These are phyloP conservation scores for Galerina sulciceps DNA, from an alignment of 768 basidiomycete genomes.

Conservation along the genomic window DNA sequence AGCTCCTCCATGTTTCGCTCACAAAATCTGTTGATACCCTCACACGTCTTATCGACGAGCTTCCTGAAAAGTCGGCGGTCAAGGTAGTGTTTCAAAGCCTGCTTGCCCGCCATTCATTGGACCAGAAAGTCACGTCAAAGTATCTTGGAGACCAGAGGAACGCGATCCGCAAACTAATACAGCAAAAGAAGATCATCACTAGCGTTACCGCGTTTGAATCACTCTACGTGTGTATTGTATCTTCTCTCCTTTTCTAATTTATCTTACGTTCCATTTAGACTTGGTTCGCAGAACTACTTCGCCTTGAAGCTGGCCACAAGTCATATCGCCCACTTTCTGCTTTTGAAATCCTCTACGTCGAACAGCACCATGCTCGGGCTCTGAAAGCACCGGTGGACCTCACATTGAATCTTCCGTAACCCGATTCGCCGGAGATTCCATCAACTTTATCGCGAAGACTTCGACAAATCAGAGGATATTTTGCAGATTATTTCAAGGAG, in stretches of 20 bases:
- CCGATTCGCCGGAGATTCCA: too few species aligned
- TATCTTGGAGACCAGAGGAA: background rate
- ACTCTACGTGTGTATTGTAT: background rate
- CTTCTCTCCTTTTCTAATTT: background rate
- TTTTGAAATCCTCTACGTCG: constrained; percentile 1
- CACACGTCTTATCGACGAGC: background rate
- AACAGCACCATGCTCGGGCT: constrained; percentile 1
- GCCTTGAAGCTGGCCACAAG: background rate
- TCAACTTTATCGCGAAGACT: too few species aligned
- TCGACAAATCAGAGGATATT: too few species aligned
- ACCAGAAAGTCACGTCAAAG: background rate
- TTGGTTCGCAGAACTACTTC: constrained; percentile 7
- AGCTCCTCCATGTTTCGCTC: constrained; percentile 5
- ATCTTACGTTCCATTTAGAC: background rate
- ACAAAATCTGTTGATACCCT: background rate
- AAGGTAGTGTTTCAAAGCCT: too few species aligned
- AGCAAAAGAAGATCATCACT: background rate
- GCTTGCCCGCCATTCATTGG: too few species aligned
- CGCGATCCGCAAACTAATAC: background rate
- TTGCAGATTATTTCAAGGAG: too few species aligned
- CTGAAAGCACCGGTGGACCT: too few species aligned
- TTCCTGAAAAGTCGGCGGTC: background rate
- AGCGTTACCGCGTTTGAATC: background rate
- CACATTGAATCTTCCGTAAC: too few species aligned
- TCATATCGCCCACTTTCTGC: background rate